Evolutionary conservation across 2,329 filamentous ascomycete genomes (phyloP).

Genomic region (Colletotrichum simmondsii): DNA sequence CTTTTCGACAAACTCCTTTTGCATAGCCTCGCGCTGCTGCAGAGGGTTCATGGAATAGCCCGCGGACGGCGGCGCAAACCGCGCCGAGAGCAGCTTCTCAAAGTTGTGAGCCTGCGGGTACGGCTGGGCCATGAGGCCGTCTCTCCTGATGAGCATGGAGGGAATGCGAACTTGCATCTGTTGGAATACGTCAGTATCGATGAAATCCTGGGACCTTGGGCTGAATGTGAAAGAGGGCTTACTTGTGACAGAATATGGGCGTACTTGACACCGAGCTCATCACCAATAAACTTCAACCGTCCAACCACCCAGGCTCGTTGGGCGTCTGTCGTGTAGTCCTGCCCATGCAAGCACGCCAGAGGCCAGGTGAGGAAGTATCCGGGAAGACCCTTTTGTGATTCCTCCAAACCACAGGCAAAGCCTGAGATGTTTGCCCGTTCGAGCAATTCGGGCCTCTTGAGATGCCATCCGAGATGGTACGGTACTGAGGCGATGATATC

Average conservation of each 20-base stretch:
- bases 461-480: slow-evolving; percentile 70
- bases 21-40: slow-evolving; percentile 59
- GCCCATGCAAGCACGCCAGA: slow-evolving; percentile 61
- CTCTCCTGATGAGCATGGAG: slow-evolving; percentile 70
- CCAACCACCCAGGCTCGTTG: slow-evolving; percentile 67
- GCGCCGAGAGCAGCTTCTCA: slow-evolving; percentile 56
- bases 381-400: slow-evolving; percentile 63
- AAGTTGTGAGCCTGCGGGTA: slow-evolving; percentile 55
- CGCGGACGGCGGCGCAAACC: slow-evolving; percentile 45
- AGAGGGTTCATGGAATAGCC: slow-evolving; percentile 55
- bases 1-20: slow-evolving; percentile 55
- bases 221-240: slow-evolving; percentile 38
- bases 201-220: not conserved
- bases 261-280: slow-evolving; percentile 68
- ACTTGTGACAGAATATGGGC: slow-evolving; percentile 66
- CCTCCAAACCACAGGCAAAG: slow-evolving; percentile 62
- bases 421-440: slow-evolving; percentile 52
- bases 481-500: slow-evolving; percentile 72
- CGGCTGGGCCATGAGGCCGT: slow-evolving; percentile 59
- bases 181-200: slow-evolving; percentile 4
- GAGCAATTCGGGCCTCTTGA: slow-evolving; percentile 54
- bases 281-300: slow-evolving; percentile 64
- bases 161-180: slow-evolving; percentile 69
- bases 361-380: slow-evolving; percentile 72
- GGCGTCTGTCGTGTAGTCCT: slow-evolving; percentile 69